These are phyloP conservation scores for Apiospora hydei DNA, from an alignment of 2,329 filamentous ascomycete species.

Conservation along the genomic window DNA sequence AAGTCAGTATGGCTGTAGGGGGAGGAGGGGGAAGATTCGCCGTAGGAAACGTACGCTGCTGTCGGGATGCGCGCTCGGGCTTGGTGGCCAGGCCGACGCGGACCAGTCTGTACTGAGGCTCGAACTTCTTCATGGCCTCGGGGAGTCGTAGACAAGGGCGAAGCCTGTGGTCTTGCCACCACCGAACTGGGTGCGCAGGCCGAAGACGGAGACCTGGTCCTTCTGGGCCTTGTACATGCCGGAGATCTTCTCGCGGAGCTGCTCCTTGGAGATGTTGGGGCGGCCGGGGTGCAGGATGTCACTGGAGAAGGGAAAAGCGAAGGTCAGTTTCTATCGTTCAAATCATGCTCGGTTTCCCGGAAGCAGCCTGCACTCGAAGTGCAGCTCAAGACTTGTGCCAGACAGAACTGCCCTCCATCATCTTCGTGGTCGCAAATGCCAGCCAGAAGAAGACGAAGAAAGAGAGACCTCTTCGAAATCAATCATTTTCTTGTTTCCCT, in stretches of 20 bases:
- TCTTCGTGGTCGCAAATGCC: background rate
- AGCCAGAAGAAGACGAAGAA: background rate
- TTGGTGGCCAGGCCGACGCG: slow-evolving; percentile 91
- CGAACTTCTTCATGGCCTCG: slow-evolving; percentile 99
- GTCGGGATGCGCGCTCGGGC: slow-evolving; percentile 96
- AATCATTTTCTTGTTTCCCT: background rate
- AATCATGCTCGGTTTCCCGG: slow-evolving; percentile 11
- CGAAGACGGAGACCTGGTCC: slow-evolving; percentile 97
- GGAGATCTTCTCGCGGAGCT: slow-evolving; percentile 94
- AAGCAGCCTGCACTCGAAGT: background rate
- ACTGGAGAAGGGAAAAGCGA: slow-evolving; percentile 57
- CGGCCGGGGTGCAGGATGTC: slow-evolving; percentile 99
- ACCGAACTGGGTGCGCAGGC: slow-evolving; percentile 98
- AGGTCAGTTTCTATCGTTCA: slow-evolving; percentile 19
- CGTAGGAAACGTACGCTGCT: slow-evolving; percentile 86
- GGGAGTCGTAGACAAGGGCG: slow-evolving; percentile 97
- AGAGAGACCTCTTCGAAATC: slow-evolving; percentile 23
- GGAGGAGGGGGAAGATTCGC: background rate
- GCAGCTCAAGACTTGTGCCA: slow-evolving; percentile 12
- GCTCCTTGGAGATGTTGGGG: slow-evolving; percentile 98
- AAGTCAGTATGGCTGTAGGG: background rate
- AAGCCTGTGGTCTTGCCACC: slow-evolving; percentile 99
- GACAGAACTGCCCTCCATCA: slow-evolving; percentile 9
- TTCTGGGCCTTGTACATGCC: slow-evolving; percentile 98
- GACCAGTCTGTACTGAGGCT: slow-evolving; percentile 97